Base-by-base conservation (phyloP, 2,329 filamentous ascomycete species). In the Microcyclospora tardicrescens region DNA sequence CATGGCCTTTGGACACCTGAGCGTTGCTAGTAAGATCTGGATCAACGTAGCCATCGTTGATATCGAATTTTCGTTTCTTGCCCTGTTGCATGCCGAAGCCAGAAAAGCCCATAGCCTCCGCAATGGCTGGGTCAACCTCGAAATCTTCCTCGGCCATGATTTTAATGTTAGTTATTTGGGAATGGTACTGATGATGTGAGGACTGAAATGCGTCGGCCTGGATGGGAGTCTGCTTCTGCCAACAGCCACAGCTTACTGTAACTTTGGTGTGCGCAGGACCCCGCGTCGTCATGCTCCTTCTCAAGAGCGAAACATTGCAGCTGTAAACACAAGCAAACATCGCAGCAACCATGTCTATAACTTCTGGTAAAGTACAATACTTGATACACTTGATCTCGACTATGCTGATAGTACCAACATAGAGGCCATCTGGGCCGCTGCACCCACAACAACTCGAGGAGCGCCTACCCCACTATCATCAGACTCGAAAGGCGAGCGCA, bases 381-480 rank as follows among this genome's bases (percentile, higher is more conserved):
- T 47, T 55, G 48, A n/a, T 52, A 53, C 16, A 39, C 37, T 33
- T 41, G 43, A 34, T 48, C 49, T 50, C 43, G 28, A 42, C 12
- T 8, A 16, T 6, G 13, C 24, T 19, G 12, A 12, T 15, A 11
- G 2, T 14, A 15, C 14, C 6, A 6, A 13, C 30, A 13, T 27
- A 79, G 77, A 77, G 47, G 69, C 71, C 60, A 89, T 93, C 54
- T 81, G 93, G 62, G 91, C 87, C 34, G 81, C 91, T 24, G 75
- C 81, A 47, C 91, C 91, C 38, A 77, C 76, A 40, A 95, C 89
- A 19, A 77, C 75, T 40, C 77, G 91, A 49, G 89, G 87, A 42
- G 81, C 87, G 59, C 81, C 89, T 43, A 95, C 89, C 10, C 84
- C 84, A 57, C 78, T 98, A 36, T 93, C 85, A 29, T 75, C 78